Evolutionary conservation across 495 filamentous ascomycete species (phyloP), one percentile per base, ranked within the genome.

Genomic region (Bombardia bombarda): DNA sequence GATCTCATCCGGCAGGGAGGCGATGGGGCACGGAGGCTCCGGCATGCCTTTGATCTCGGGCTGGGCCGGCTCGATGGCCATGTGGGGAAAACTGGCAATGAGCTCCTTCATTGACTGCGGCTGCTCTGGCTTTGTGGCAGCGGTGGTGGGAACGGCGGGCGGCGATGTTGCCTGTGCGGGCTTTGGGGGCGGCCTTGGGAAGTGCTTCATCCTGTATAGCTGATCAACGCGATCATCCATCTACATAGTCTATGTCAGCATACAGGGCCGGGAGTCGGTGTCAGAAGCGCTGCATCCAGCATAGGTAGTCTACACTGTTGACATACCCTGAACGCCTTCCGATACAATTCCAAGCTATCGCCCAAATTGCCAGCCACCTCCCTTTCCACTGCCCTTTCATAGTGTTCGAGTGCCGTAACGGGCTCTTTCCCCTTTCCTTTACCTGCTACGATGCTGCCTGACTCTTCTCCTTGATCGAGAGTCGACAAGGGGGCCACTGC

Each of bases 141-240:
- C 22, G 2, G 23, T 14, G 5, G 48, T 38, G 2, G 38, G 31
- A 36, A 32, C 12, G 2, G 16, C 26, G 4, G 36, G 24, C 10
- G 36, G 4, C 8, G 18, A 23, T 2, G 36, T 6, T 24, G 24
- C 7, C 14, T 13, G 23, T 16, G 55, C 34, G 3, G 56, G 49
- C 30, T 62, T 68, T 8, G 50, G 48, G 45, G 71, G 73, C 18
- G 51, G 46, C 9, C 81, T 73, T 0, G 81, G 83, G 55, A 90
- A 98, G 67, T 96, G 82, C 66, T 98, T 96, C 50, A 84, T 79
- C 48, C 83, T 84, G 66, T 95, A 98, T 31, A 77, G 73, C 50
- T 86, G 77, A 63, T 96, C 87, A 25, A 96, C 90, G 20, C 65
- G 64, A 18, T 84, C 70, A 57, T 96, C 92, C 60, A 97, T 76